Conservation (phyloP, 2,329 filamentous ascomycete species). For the Thielaviopsis musarum region DNA sequence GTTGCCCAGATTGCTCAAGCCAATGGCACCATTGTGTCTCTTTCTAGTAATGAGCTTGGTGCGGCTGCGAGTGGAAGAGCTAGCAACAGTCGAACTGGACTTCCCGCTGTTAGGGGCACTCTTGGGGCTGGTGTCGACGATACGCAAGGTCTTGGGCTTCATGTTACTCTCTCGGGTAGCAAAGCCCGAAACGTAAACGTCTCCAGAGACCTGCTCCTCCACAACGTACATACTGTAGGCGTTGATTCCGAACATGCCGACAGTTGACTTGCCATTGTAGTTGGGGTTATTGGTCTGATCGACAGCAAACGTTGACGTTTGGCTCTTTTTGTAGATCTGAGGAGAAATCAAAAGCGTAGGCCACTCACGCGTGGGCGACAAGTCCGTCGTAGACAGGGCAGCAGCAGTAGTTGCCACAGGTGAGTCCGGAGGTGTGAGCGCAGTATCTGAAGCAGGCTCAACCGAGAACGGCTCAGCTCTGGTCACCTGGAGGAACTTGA, state of each 20-base stretch:
- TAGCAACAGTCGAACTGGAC: constrained; percentile 45
- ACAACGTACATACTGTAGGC: constrained; percentile 64
- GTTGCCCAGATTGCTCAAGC: constrained; percentile 81
- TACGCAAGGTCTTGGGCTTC: constrained; percentile 12
- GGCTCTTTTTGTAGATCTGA: constrained; percentile 10
- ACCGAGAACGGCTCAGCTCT: constrained; percentile 22
- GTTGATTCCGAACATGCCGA: constrained; percentile 51
- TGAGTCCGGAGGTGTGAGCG: constrained; percentile 26
- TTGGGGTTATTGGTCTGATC: constrained; percentile 60
- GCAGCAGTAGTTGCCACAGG: constrained; percentile 21
- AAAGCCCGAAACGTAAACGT: constrained; percentile 30
- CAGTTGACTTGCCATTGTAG: constrained; percentile 56
- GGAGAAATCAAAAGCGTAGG: constrained; percentile 6
- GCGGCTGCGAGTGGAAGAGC: constrained; percentile 53
- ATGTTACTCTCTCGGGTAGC: background rate
- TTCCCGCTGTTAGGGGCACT: constrained; percentile 33
- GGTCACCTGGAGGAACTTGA: constrained; percentile 58
- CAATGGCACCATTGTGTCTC: constrained; percentile 58
- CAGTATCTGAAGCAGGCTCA: constrained; percentile 13
- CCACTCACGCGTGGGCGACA: background rate
- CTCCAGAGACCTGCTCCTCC: constrained; percentile 54
- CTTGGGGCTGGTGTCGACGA: constrained; percentile 4
- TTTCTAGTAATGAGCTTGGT: constrained; percentile 52
- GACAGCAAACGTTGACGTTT: constrained; percentile 14
- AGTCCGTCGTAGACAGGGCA: constrained; percentile 22